Conservation (phyloP, 345 rosid species). For the Hibiscus syriacus region DNA sequence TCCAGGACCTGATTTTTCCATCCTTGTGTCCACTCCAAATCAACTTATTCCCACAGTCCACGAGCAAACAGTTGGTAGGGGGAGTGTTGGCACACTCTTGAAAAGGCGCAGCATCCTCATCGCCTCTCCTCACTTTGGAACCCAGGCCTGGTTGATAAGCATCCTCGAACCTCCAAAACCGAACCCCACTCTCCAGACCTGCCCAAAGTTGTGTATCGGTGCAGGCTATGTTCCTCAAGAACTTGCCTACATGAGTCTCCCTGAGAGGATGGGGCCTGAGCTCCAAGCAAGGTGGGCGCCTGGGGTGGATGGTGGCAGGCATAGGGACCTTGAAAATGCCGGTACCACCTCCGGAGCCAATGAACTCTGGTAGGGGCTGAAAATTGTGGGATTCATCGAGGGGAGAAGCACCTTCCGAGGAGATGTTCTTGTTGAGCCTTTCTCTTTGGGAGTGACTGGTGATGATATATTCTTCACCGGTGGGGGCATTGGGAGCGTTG, state of each 20-base stretch:
- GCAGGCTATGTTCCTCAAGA: slow-evolving; percentile 81
- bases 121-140: slow-evolving; percentile 72
- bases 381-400: slow-evolving; percentile 25
- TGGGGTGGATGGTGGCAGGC: slow-evolving; percentile 69
- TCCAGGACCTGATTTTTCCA: slow-evolving; percentile 91
- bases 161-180: slow-evolving; percentile 70
- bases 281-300: slow-evolving; percentile 78
- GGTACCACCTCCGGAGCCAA: slow-evolving; percentile 47
- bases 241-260: slow-evolving; percentile 91
- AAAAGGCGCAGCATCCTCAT: slow-evolving; percentile 97
- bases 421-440: slow-evolving; percentile 13
- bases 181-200: slow-evolving; percentile 84
- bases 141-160: slow-evolving; percentile 60
- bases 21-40: slow-evolving; percentile 98
- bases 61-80: slow-evolving; percentile 71
- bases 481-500: slow-evolving; percentile 12
- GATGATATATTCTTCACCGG: slow-evolving; percentile 24
- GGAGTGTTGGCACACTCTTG: slow-evolving; percentile 70
- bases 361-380: slow-evolving; percentile 61
- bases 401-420: slow-evolving; percentile 1
- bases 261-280: slow-evolving; percentile 87
- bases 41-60: slow-evolving; percentile 57
- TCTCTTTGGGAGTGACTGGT: slow-evolving; percentile 6
- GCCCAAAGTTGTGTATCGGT: slow-evolving; percentile 88
- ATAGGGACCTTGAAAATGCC: slow-evolving; percentile 65